Conservation (phyloP, 257 asterid genomes). For the Datura wrightii region DNA sequence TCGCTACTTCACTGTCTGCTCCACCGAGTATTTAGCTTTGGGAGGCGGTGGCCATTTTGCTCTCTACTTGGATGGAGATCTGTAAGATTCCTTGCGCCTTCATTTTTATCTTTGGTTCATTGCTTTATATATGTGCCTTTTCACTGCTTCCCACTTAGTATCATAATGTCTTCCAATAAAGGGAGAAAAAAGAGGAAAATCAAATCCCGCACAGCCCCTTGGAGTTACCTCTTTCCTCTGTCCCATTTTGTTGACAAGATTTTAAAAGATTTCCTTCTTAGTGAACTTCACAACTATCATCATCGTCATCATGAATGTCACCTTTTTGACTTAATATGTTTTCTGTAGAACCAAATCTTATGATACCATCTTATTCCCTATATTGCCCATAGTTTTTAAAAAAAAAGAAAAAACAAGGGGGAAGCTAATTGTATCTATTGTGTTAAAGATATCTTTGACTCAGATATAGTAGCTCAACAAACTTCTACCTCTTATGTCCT, state of each 20-base stretch:
- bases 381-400: background rate
- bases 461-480: background rate
- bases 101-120: background rate
- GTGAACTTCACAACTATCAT: background rate
- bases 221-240: background rate
- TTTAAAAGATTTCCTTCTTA: background rate
- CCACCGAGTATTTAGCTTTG: conserved; percentile 77
- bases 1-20: conserved; percentile 85
- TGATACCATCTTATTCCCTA: background rate
- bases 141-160: background rate
- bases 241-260: background rate
- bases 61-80: conserved; percentile 82
- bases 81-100: conserved; percentile 59
- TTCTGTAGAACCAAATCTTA: background rate
- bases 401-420: background rate
- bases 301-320: background rate
- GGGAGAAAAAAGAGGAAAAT: conserved; percentile 3
- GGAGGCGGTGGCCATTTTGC: conserved; percentile 98
- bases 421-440: background rate
- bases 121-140: background rate
- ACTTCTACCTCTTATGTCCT: background rate
- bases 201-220: background rate
- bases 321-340: conserved; percentile 20
- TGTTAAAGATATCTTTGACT: conserved; percentile 21
- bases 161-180: background rate